Evolutionary conservation across 371 early-diverging fungal species (phyloP).

Genomic region (Apophysomyces sp.): DNA sequence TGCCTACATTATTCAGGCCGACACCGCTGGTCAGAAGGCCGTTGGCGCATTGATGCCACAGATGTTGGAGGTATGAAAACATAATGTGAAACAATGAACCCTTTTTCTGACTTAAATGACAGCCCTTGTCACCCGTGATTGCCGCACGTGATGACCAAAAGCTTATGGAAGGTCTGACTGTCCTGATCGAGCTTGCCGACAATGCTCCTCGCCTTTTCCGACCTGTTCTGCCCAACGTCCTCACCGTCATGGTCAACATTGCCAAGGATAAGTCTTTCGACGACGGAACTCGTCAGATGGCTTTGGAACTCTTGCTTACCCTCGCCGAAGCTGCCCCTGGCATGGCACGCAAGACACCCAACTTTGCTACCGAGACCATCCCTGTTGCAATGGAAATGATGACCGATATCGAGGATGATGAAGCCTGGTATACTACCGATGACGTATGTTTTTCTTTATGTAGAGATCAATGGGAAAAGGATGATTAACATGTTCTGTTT

Average conservation of each 20-base stretch:
- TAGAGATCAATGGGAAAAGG: neutral
- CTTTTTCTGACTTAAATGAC: neutral
- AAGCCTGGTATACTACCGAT: conserved; percentile 88
- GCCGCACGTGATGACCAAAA: conserved; percentile 67
- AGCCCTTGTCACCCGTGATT: conserved; percentile 64
- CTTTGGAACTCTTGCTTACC: conserved; percentile 88
- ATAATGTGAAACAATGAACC: neutral
- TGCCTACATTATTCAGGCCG: conserved; percentile 73
- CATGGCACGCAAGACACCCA: conserved; percentile 81
- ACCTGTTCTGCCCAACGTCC: conserved; percentile 66
- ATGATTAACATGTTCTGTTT: neutral
- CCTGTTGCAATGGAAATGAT: conserved; percentile 93
- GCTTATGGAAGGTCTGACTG: conserved; percentile 74
- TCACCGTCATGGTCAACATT: conserved; percentile 72
- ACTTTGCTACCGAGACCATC: conserved; percentile 72
- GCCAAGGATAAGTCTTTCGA: conserved; percentile 78
- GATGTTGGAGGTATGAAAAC: conserved; percentile 67
- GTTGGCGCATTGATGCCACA: conserved; percentile 75
- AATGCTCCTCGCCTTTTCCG: conserved; percentile 78
- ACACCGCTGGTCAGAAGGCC: conserved; percentile 54
- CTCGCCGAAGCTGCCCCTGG: conserved; percentile 84
- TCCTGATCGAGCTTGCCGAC: conserved; percentile 89
- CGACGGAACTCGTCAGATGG: conserved; percentile 79
- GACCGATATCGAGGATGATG: conserved; percentile 85
- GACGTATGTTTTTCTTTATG: conserved; percentile 47